These are phyloP conservation scores for Laetiporus sulphureus DNA, from an alignment of 1,284 basidiomycete genomes.

Conservation along the genomic window DNA sequence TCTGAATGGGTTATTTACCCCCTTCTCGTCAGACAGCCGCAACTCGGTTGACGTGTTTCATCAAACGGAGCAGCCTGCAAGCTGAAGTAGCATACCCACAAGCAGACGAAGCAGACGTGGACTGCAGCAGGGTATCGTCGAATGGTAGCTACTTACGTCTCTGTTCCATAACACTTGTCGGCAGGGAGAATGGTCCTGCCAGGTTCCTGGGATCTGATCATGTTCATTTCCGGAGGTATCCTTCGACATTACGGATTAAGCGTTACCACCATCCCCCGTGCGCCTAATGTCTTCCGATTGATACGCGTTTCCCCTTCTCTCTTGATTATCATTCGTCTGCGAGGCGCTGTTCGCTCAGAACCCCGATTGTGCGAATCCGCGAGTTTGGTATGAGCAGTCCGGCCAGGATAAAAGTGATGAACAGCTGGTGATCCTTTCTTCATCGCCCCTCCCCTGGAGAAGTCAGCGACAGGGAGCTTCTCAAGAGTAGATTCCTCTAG, in stretches of 20 bases:
- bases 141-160: no score
- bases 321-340: neutral
- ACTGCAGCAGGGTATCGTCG: no score
- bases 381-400: neutral
- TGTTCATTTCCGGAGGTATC: no score
- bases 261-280: neutral
- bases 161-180: no score
- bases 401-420: slow-evolving; percentile 2
- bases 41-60: no score
- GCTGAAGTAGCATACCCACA: no score
- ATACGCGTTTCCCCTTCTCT: neutral
- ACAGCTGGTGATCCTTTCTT: neutral
- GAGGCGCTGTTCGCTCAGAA: neutral
- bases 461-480: neutral
- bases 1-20: no score
- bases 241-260: neutral
- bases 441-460: neutral
- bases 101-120: no score
- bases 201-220: no score
- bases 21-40: no score
- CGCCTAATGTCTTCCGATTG: neutral
- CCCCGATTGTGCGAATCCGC: neutral
- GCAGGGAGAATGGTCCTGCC: no score
- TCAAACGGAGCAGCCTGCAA: no score
- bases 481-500: neutral